Evolutionary conservation across 768 basidiomycete genomes (phyloP).

Genomic region (Suillus paluster): DNA sequence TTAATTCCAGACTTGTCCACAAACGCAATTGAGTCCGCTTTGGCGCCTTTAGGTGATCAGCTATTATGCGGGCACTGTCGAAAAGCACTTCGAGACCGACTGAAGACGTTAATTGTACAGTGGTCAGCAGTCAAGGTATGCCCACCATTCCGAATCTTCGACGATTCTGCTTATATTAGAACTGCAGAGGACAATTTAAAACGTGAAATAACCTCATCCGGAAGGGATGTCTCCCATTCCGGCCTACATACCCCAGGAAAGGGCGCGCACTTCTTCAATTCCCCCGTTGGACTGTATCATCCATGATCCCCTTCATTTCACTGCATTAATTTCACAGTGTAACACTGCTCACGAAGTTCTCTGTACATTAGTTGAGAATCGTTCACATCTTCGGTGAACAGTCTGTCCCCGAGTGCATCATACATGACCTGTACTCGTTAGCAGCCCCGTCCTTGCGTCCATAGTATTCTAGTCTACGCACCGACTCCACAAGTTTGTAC

Average conservation of each 20-base stretch:
- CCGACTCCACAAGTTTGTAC: constrained; percentile 2
- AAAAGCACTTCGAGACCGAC: constrained; percentile 61
- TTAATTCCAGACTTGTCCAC: constrained; percentile 66
- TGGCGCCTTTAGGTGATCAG: constrained; percentile 71
- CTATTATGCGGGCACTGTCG: constrained; percentile 73
- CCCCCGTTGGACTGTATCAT: not conserved
- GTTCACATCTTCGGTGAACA: not conserved
- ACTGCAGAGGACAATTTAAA: not conserved
- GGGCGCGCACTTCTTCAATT: not conserved
- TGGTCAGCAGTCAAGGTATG: constrained; percentile 81
- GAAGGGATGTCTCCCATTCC: not conserved
- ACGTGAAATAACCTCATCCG: not conserved
- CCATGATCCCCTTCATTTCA: not conserved
- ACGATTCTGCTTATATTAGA: not conserved
- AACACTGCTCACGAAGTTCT: not conserved
- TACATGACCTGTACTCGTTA: constrained; percentile 11
- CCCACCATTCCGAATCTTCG: too few species aligned
- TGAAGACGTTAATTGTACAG: constrained; percentile 69
- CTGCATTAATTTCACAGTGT: not conserved
- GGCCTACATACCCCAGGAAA: constrained; percentile 3
- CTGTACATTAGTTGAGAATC: constrained; percentile 10
- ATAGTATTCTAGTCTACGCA: not conserved
- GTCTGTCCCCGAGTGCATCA: not conserved
- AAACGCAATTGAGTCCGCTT: constrained; percentile 70
- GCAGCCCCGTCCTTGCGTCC: not conserved